These are phyloP conservation scores for Saprolegnia diclina DNA, from an alignment of 352 stramenopile genomes.

Conservation along the genomic window DNA sequence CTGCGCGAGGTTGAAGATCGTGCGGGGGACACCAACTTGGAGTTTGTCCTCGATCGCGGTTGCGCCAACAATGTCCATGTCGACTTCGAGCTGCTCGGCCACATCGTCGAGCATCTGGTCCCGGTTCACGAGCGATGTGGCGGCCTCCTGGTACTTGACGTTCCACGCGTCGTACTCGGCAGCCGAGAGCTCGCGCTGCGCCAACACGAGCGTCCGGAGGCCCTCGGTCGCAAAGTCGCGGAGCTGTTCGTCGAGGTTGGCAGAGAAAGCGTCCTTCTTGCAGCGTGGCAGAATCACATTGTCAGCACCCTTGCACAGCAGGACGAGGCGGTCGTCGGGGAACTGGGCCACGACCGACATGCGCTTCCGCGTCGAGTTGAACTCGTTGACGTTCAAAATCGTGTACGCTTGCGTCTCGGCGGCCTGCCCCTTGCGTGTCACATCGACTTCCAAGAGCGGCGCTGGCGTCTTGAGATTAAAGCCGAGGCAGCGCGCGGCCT, in stretches of 20 bases:
- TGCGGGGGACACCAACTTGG: conserved; percentile 86
- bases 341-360: conserved; percentile 90
- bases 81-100: conserved; percentile 72
- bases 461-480: conserved; percentile 69
- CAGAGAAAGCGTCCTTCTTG: conserved; percentile 12
- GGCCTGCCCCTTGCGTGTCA: conserved; percentile 32
- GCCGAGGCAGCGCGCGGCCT: conserved; percentile 71
- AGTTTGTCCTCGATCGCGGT: conserved; percentile 94
- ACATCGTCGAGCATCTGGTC: conserved; percentile 21
- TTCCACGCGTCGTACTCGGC: conserved; percentile 57
- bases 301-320: conserved; percentile 86
- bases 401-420: conserved; percentile 46
- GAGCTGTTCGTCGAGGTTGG: conserved; percentile 36
- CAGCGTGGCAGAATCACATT: conserved; percentile 83
- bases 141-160: conserved; percentile 43
- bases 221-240: conserved; percentile 79
- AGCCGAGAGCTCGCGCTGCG: conserved; percentile 27
- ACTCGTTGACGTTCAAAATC: conserved; percentile 90
- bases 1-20: conserved; percentile 85
- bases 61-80: conserved; percentile 82
- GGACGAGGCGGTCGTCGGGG: conserved; percentile 47
- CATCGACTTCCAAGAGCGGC: conserved; percentile 62
- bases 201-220: conserved; percentile 85
- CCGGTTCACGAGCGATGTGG: neutral
- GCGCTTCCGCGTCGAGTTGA: conserved; percentile 93